A percentile compares a stretch with the other conserved stretches of the same genome.
Evolutionary conservation across 176 grass and related monocot genomes (phyloP).

Genomic region (Bothriochloa decipiens): DNA sequence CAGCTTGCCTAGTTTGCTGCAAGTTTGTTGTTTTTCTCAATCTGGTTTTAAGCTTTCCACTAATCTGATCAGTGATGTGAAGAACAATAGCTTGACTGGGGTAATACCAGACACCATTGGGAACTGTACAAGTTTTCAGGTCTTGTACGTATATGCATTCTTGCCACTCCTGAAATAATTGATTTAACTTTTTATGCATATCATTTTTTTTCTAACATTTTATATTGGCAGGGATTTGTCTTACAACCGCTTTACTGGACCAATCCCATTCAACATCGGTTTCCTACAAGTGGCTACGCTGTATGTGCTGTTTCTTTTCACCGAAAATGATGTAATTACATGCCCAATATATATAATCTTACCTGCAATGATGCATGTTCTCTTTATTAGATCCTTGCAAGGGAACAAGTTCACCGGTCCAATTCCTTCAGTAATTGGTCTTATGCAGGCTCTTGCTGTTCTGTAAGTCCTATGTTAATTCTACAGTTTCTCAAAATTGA

Average conservation of each 20-base stretch:
- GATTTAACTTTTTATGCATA: background rate
- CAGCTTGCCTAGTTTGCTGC: background rate
- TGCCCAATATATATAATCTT: background rate
- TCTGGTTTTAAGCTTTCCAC: background rate
- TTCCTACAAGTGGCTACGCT: slow-evolving; percentile 98
- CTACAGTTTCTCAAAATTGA: background rate
- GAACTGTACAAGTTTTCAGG: slow-evolving; percentile 97
- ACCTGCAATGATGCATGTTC: background rate
- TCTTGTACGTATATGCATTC: slow-evolving; percentile 77
- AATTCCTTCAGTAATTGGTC: slow-evolving; percentile 95
- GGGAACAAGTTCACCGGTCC: slow-evolving; percentile 82
- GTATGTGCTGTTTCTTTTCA: slow-evolving; percentile 52
- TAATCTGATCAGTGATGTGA: slow-evolving; percentile 70
- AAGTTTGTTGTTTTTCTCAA: background rate
- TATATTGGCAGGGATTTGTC: slow-evolving; percentile 85
- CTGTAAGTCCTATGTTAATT: slow-evolving; percentile 60
- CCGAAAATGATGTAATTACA: background rate
- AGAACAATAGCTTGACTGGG: slow-evolving; percentile 92
- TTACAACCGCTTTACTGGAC: slow-evolving; percentile 77
- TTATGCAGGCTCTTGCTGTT: slow-evolving; percentile 97
- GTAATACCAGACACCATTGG: slow-evolving; percentile 83
- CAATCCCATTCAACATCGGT: slow-evolving; percentile 97
- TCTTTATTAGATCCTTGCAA: slow-evolving; percentile 82
- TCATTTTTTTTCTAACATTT: slow-evolving; percentile 28
- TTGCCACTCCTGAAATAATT: background rate